Conservation (phyloP, 768 basidiomycete genomes). For the Podaxis rugospora region DNA sequence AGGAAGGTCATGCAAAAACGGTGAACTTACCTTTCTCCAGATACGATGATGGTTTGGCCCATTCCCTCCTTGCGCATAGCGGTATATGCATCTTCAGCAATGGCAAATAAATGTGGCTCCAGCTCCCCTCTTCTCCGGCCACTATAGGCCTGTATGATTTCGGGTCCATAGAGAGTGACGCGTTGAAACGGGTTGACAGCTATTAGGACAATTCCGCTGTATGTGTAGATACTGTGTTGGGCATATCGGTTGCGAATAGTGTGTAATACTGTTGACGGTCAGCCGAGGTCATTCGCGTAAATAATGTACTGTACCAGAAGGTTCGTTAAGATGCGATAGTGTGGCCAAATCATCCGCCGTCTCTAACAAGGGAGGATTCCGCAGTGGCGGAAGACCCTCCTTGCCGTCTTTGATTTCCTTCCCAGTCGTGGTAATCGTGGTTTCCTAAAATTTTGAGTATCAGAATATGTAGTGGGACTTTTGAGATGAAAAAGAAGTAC, state of each 20-base stretch:
- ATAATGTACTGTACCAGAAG: conserved; percentile 62
- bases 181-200: conserved; percentile 99
- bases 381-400: conserved; percentile 82
- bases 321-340: conserved; percentile 96
- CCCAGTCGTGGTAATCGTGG: conserved; percentile 69
- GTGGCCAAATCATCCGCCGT: conserved; percentile 98
- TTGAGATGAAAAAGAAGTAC: conserved; percentile 34
- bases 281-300: conserved; percentile 1
- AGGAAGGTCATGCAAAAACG: conserved; percentile 10
- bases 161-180: conserved; percentile 93
- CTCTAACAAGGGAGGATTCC: conserved; percentile 95
- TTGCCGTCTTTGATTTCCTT: conserved; percentile 79
- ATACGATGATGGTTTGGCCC: conserved; percentile 98
- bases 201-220: conserved; percentile 97
- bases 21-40: conserved; percentile 82
- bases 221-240: conserved; percentile 97
- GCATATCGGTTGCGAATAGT: conserved; percentile 97
- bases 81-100: conserved; percentile 98
- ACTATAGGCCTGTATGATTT: conserved; percentile 96
- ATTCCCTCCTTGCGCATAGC: conserved; percentile 92
- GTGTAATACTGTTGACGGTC: conserved; percentile 67
- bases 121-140: conserved; percentile 90
- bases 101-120: conserved; percentile 97
- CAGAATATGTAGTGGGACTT: conserved; percentile 10
- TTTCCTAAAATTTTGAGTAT: conserved; percentile 50